Evolutionary conservation across 352 stramenopile genomes (phyloP), one percentile per base, ranked within the genome.

Genomic region (Blastocystis sp.): DNA sequence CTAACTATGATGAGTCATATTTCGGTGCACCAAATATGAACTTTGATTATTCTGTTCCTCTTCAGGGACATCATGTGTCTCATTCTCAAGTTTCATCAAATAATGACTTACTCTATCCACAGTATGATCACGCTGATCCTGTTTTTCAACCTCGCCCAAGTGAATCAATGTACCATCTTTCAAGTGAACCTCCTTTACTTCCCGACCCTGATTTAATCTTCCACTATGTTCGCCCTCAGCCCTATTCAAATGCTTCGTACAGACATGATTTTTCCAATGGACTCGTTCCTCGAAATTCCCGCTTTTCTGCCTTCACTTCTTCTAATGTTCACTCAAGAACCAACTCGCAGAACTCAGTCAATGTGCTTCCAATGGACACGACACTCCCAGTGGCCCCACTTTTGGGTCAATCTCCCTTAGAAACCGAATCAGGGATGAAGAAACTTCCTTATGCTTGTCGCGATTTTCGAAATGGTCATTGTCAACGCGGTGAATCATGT

Each of bases 401-500:
- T 13, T 66, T 37, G 20, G 56, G 26, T 55, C 39, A 11, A 18
- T 34, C 66, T 55, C 39, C 66, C 50, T 20, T 23, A 9, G 20
- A 39, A n/a, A 13, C 66, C 29, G 66, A 77, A 13, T 3, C 20
- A 23, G 20, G 29, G 23, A 55, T 15, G 5, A 9, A 26, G 18
- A 84, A 84, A 45, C 73, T 84, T 7, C 73, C 73, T 18, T 84
- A 84, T 45, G 73, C 73, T 45, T 84, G 73, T 43, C 73, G 73
- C 41, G 73, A 84, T 53, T 84, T 68, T 53, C 73, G 73, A 5
- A 84, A 68, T 45, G 73, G 73, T 5, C 50, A 63, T 13, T 84
- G 73, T 47, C 45, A 6, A 6, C 45, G 73, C 26, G 73, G 73
- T 18, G 73, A 84, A 20, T 53, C 50, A 9, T 84, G 73, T 45